Percentiles rank a stretch among this genome's conserved stretches.
These are phyloP conservation scores for Chloranthus sessilifolius DNA, from an alignment of 164 flowering plant species.

Conservation along the genomic window DNA sequence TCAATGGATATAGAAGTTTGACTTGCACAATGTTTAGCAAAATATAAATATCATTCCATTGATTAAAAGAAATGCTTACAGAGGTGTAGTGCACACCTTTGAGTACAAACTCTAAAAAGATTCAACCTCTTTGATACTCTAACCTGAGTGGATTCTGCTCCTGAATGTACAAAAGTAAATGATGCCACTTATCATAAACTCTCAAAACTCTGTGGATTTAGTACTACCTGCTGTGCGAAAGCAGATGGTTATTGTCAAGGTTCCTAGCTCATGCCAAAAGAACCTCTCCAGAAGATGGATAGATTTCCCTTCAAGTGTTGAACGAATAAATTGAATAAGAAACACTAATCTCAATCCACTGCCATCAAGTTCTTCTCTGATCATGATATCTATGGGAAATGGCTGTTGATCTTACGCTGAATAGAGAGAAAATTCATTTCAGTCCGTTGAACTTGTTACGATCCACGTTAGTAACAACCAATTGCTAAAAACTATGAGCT, in stretches of 20 bases:
- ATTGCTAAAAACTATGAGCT: no score
- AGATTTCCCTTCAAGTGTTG: not conserved
- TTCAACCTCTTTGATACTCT: not conserved
- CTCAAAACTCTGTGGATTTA: constrained; percentile 12
- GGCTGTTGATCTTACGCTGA: not conserved
- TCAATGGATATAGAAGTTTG: no score
- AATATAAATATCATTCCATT: constrained; percentile 5
- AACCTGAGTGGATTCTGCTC: constrained; percentile 4
- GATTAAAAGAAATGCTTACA: constrained; percentile 8
- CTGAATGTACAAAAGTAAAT: constrained; percentile 6
- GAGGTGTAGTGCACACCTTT: no score
- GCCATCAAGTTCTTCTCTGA: not conserved
- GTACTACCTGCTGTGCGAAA: constrained; percentile 3
- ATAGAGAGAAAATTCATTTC: not conserved
- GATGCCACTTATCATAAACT: constrained; percentile 4
- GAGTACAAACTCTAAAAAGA: no score
- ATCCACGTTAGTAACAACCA: no score
- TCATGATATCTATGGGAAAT: not conserved
- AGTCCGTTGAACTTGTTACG: no score
- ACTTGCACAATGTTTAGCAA: no score
- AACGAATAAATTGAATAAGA: constrained; percentile 11
- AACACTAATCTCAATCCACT: not conserved
- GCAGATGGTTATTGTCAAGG: constrained; percentile 1
- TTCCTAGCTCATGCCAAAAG: not conserved
- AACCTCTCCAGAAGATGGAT: not conserved